Evolutionary conservation across 2,329 filamentous ascomycete genomes (phyloP).

Genomic region (Colletotrichum somersetense): DNA sequence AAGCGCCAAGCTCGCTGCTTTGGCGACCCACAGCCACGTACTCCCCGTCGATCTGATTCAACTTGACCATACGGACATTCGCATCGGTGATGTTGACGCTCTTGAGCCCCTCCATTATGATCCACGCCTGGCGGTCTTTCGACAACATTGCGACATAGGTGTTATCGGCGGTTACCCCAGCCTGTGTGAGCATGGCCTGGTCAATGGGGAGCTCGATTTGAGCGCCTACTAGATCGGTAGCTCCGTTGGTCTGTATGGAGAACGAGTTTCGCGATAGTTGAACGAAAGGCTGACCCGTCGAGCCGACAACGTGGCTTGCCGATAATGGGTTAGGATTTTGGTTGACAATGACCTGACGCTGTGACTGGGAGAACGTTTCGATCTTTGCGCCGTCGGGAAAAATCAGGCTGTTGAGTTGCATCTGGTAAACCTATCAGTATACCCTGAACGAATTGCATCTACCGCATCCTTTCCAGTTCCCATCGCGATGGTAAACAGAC

Average conservation of each 20-base stretch:
- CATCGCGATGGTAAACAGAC: not conserved
- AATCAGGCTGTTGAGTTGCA: slow-evolving; percentile 42
- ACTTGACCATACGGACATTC: slow-evolving; percentile 44
- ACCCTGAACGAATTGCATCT: too few relatives aligned
- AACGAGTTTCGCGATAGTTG: slow-evolving; percentile 44
- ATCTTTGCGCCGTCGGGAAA: slow-evolving; percentile 45
- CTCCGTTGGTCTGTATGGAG: slow-evolving; percentile 44
- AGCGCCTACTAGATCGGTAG: slow-evolving; percentile 43
- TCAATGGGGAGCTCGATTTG: slow-evolving; percentile 45
- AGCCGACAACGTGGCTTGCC: slow-evolving; percentile 44
- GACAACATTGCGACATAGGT: slow-evolving; percentile 44
- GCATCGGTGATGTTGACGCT: slow-evolving; percentile 45
- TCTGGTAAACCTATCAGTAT: slow-evolving; percentile 32
- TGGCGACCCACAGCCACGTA: slow-evolving; percentile 44
- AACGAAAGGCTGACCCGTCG: slow-evolving; percentile 44
- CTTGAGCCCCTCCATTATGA: slow-evolving; percentile 43
- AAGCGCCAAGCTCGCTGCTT: slow-evolving; percentile 41
- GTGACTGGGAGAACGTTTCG: slow-evolving; percentile 45
- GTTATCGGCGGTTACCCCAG: slow-evolving; percentile 43
- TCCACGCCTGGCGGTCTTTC: slow-evolving; percentile 43
- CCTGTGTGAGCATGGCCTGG: slow-evolving; percentile 40
- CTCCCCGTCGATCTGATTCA: slow-evolving; percentile 44
- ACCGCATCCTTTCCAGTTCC: not conserved
- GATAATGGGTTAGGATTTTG: slow-evolving; percentile 44
- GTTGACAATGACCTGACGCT: slow-evolving; percentile 44